Percentiles rank a stretch among this genome's conserved stretches.
These are phyloP conservation scores for Coleophoma eucalyptorum DNA, from an alignment of 2,329 filamentous ascomycete species.

Conservation along the genomic window DNA sequence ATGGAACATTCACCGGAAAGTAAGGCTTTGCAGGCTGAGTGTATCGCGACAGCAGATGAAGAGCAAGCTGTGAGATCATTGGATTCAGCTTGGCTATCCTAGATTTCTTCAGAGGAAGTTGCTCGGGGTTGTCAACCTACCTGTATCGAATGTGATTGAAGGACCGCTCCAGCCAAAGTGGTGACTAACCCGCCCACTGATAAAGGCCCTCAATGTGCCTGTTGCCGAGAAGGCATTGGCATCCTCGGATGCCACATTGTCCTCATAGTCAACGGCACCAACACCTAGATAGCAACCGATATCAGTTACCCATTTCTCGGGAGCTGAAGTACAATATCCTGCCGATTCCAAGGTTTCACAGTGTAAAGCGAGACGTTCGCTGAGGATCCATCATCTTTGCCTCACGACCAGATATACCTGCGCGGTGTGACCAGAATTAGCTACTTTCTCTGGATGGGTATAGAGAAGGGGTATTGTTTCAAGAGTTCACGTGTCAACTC, in stretches of 20 bases:
- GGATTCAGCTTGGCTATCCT: too few species aligned
- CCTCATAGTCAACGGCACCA: conserved; percentile 21
- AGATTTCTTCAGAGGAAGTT: too few species aligned
- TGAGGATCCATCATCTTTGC: conserved; percentile 17
- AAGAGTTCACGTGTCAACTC: too few species aligned
- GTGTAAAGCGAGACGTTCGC: neutral
- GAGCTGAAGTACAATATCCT: neutral
- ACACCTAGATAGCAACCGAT: conserved; percentile 27
- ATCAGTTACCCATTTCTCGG: conserved; percentile 1
- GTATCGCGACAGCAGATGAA: conserved; percentile 30
- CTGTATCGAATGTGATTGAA: conserved; percentile 29
- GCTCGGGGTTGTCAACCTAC: too few species aligned
- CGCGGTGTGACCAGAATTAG: too few species aligned
- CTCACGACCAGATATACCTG: too few species aligned
- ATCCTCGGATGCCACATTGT: conserved; percentile 22
- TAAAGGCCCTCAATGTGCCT: conserved; percentile 24
- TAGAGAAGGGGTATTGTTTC: too few species aligned
- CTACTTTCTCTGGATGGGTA: too few species aligned
- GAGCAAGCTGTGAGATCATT: too few species aligned
- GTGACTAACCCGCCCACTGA: conserved; percentile 29
- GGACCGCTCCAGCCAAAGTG: conserved; percentile 33
- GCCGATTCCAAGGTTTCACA: conserved; percentile 3
- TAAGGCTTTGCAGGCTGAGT: conserved; percentile 29
- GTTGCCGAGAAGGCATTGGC: conserved; percentile 24
- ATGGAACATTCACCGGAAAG: conserved; percentile 13